Base-by-base conservation (phyloP, 2,329 filamentous ascomycete species). In the Arthrobotrys entomopaga region DNA sequence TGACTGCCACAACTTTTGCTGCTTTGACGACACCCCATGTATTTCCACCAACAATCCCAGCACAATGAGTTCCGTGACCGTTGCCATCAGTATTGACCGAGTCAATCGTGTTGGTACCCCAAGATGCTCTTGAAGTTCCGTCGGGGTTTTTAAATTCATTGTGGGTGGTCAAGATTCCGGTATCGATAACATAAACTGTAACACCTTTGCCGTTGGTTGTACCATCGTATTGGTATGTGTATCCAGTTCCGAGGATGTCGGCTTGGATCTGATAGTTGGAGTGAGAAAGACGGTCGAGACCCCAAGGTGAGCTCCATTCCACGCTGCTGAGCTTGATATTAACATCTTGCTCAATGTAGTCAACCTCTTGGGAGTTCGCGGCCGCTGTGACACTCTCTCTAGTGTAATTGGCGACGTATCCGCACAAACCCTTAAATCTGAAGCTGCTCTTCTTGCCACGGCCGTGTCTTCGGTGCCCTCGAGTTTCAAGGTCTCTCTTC, bases 101-200 rank as follows among this genome's bases (percentile, higher is more conserved):
- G 24, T 63, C 57, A 19, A 69, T 53, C 8, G 65, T 85, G 81
- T 87, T 87, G 78, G 82, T 84, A 16, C 81, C 86, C 70, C 85
- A 84, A 19, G 79, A 82, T 16, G 87, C 87, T 67, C 87, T 85
- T 56, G 85, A 58, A n/a, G 48, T 29, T 20, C 54, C 53, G 29
- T 86, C 53, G 85, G 82, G 76, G 86, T 88, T 79, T 88, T 85
- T 49, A 52, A 54, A 58, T 48, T 63, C 46, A 50, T 11, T 10
- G 16, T 50, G 3, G 3, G 16, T 61, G 29, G n/a, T 67, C 11
- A 20, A 4, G 79, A 90, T 86, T 77, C 89, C 89, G 4, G 88
- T 90, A 80, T 91, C 89, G 46, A 91, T 85, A 22, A 91, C 81
- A 79, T 87, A 91, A 26, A 84, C 85, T 20, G 86, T 88, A 77